Percentiles rank a stretch among this genome's conserved stretches.
Conservation (phyloP, 2,329 filamentous ascomycete species). For the Colletotrichum agaves region DNA sequence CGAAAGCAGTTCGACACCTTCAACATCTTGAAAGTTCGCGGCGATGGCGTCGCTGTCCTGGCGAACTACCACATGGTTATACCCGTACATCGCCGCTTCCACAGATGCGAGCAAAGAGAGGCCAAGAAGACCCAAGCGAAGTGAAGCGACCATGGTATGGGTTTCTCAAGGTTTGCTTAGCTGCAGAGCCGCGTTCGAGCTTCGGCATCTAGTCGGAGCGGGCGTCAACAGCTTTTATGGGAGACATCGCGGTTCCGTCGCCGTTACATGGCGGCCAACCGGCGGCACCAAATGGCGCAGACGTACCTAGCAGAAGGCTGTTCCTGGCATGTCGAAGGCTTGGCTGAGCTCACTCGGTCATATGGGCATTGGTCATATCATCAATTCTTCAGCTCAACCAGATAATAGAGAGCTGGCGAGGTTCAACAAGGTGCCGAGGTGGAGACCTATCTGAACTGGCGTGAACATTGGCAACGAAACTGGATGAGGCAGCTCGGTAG, state of each 20-base stretch:
- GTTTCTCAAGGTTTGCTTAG: neutral
- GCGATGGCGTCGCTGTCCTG: constrained; percentile 33
- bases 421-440: neutral
- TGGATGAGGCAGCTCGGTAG: constrained; percentile 36
- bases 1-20: constrained; percentile 41
- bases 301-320: neutral
- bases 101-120: constrained; percentile 26
- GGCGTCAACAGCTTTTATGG: neutral
- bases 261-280: neutral
- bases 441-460: neutral
- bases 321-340: constrained; percentile 20
- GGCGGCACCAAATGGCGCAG: constrained; percentile 3
- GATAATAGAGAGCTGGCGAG: constrained; percentile 9
- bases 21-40: constrained; percentile 28
- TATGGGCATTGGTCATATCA: constrained; percentile 3
- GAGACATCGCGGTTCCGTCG: neutral
- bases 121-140: constrained; percentile 30
- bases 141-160: constrained; percentile 15
- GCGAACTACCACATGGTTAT: constrained; percentile 35
- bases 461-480: constrained; percentile 39
- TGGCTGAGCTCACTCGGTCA: constrained; percentile 30
- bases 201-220: neutral
- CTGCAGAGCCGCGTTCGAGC: neutral
- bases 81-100: constrained; percentile 35
- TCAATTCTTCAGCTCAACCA: neutral